Percentiles rank a stretch among this genome's conserved stretches.
phyloP scores from a whole-genome alignment of 257 asterid species.

The Solanum etuberosum region DNA sequence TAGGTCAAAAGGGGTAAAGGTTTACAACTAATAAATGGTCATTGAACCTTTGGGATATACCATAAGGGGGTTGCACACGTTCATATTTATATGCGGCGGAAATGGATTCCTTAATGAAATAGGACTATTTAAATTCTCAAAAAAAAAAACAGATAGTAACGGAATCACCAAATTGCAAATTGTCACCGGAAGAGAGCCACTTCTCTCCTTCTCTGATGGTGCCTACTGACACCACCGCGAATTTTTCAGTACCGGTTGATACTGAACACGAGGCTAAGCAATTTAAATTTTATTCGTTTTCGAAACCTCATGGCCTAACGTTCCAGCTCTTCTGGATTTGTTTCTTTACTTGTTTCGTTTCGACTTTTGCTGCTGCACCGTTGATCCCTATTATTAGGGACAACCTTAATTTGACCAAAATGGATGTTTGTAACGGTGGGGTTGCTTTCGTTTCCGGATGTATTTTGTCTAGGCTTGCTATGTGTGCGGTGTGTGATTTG shows the following conservation, averaged over 20 bases:
- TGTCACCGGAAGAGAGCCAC: constrained; percentile 23
- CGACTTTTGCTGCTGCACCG: constrained; percentile 60
- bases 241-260: constrained; percentile 47
- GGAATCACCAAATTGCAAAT: neutral
- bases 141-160: neutral
- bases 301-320: constrained; percentile 49
- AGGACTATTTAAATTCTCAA: neutral
- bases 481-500: constrained; percentile 48
- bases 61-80: neutral
- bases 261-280: constrained; percentile 51
- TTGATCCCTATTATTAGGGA: constrained; percentile 57
- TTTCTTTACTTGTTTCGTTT: constrained; percentile 50
- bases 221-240: constrained; percentile 34
- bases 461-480: constrained; percentile 45
- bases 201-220: constrained; percentile 23
- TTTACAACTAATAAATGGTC: neutral
- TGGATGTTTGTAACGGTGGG: constrained; percentile 47
- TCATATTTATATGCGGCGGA: constrained; percentile 7
- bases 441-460: constrained; percentile 60
- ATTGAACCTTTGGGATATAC: constrained; percentile 11
- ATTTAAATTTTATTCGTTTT: constrained; percentile 39
- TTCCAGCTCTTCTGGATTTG: constrained; percentile 60
- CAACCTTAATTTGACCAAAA: constrained; percentile 32
- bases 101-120: neutral
- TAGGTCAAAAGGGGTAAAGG: neutral